Evolutionary conservation across 441 rosid species (phyloP).

Genomic region (Erysimum cheiri): DNA sequence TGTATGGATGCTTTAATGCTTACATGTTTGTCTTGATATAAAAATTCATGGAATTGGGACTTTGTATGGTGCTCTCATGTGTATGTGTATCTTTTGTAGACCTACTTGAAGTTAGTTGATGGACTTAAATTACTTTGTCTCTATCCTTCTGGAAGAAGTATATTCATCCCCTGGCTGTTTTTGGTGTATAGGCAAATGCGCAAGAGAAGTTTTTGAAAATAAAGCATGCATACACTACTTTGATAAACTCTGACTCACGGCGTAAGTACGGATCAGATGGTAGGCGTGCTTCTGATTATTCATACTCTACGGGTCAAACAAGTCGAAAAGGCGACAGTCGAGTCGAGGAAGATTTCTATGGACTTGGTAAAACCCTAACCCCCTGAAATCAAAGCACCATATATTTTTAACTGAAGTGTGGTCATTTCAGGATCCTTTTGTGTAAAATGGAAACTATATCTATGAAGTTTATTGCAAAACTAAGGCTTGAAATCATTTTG

Average conservation of each 20-base stretch:
- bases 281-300: slow-evolving; percentile 61
- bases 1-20: slow-evolving; percentile 1
- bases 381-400: not conserved
- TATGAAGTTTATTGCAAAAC: not conserved
- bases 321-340: slow-evolving; percentile 44
- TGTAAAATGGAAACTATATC: not conserved
- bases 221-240: slow-evolving; percentile 86
- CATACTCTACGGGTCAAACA: slow-evolving; percentile 58
- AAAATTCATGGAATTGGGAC: not conserved
- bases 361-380: slow-evolving; percentile 69
- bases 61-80: slow-evolving; percentile 15
- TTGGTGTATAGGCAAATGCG: slow-evolving; percentile 71
- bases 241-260: slow-evolving; percentile 75
- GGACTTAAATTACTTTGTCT: not conserved
- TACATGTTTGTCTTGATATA: not conserved
- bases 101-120: not conserved
- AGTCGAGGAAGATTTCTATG: slow-evolving; percentile 86
- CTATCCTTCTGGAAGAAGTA: slow-evolving; percentile 1
- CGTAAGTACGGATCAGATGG: slow-evolving; percentile 59
- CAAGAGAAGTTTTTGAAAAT: slow-evolving; percentile 93
- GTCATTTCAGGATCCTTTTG: not conserved
- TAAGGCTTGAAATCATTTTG: not conserved
- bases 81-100: not conserved
- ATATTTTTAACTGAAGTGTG: not conserved
- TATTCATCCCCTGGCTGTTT: not conserved